phyloP scores from a whole-genome alignment of 306 rosid species.

The Castanea sativa region DNA sequence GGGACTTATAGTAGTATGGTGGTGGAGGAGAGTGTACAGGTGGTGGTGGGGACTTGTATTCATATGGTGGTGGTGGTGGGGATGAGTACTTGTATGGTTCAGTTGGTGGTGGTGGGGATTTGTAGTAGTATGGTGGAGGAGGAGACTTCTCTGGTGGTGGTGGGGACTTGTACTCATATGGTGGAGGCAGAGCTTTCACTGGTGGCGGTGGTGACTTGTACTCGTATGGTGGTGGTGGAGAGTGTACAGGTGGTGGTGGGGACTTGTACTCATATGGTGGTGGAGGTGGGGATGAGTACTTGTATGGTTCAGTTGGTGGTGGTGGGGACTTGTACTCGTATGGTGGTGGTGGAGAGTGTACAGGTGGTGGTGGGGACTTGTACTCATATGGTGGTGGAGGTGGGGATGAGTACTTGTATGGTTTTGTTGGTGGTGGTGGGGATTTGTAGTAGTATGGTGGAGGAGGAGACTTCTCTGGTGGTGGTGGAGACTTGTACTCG shows the following conservation, averaged over 20 bases:
- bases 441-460: slow-evolving; percentile 22
- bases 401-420: no score
- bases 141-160: slow-evolving; percentile 14
- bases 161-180: not conserved
- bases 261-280: slow-evolving; percentile 17
- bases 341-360: no score
- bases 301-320: not conserved
- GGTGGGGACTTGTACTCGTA: not conserved
- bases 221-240: slow-evolving; percentile 25
- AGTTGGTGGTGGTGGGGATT: slow-evolving; percentile 36
- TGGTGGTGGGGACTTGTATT: slow-evolving; percentile 35
- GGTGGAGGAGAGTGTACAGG: slow-evolving; percentile 19
- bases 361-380: no score
- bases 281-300: not conserved
- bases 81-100: not conserved
- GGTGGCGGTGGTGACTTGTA: slow-evolving; percentile 3
- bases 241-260: slow-evolving; percentile 16
- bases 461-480: not conserved
- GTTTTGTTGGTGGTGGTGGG: slow-evolving; percentile 18
- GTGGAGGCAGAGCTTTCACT: not conserved
- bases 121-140: not conserved
- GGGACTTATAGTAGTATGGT: slow-evolving; percentile 33
- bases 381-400: not conserved
- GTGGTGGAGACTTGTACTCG: not conserved
- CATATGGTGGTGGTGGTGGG: not conserved